Evolutionary conservation across 495 filamentous ascomycete genomes (phyloP).

Genomic region (Aspergillus homomorphus): DNA sequence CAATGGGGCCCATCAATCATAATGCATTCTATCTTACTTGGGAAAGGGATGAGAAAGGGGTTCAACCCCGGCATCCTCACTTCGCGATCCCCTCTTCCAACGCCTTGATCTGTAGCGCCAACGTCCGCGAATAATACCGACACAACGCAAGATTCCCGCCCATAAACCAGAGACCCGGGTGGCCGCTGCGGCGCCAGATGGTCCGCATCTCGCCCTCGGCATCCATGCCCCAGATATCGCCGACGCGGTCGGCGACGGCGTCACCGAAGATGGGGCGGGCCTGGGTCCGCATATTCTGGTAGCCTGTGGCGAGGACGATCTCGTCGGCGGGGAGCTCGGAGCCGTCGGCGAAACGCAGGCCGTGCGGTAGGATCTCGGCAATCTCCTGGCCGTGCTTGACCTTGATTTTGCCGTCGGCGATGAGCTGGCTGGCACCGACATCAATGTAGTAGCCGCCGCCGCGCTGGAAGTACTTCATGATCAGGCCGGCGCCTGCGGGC

Average conservation of each 20-base stretch:
- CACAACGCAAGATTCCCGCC: conserved; percentile 76
- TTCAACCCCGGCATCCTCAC: background rate
- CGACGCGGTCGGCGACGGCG: conserved; percentile 59
- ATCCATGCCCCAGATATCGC: conserved; percentile 76
- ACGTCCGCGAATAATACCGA: conserved; percentile 65
- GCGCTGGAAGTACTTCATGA: conserved; percentile 71
- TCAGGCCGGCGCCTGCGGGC: conserved; percentile 60
- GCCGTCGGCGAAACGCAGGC: conserved; percentile 65
- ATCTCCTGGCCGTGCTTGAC: conserved; percentile 72
- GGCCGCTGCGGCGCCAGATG: conserved; percentile 70
- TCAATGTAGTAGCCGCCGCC: conserved; percentile 84
- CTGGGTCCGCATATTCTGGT: conserved; percentile 70
- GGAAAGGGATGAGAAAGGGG: no score
- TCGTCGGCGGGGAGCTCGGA: conserved; percentile 69
- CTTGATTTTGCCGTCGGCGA: conserved; percentile 72
- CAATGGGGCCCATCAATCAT: no score
- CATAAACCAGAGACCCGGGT: conserved; percentile 80
- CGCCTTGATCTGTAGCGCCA: conserved; percentile 77
- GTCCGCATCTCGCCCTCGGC: conserved; percentile 69
- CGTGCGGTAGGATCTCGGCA: conserved; percentile 54
- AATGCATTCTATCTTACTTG: no score
- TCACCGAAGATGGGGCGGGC: conserved; percentile 65
- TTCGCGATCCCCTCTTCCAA: conserved; percentile 49
- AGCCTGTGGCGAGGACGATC: conserved; percentile 81
- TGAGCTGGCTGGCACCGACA: conserved; percentile 64